Base-by-base conservation (phyloP, 2,329 filamentous ascomycete genomes). In the Ampelomyces quisqualis region DNA sequence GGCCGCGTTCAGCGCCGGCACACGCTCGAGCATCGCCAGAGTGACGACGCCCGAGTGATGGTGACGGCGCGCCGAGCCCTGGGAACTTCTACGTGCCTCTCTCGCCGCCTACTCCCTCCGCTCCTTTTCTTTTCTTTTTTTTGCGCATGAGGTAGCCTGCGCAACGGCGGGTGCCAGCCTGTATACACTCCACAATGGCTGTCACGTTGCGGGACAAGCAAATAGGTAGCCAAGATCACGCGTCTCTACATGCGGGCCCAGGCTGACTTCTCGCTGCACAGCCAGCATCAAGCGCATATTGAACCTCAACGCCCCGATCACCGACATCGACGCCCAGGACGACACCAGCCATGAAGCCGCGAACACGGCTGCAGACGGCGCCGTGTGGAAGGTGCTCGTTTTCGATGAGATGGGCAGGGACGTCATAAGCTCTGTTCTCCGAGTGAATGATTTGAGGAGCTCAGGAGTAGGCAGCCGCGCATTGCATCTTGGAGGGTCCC, bases 201-300 rank as follows among this genome's bases (percentile, higher is more conserved):
- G 39, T 51, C 38, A 60, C 62, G 57, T 76, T 88, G 53, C 77
- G 84, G 65, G 83, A 86, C 72, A 81, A 82, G 62, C 84, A 88
- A 75, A 82, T 87, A 46, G 55, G 60, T 60, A 57, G 20, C 37
- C 19, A 14, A 21, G 13, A 15, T 17, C 32, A 33, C n/a, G 31
- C 18, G 8, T 7, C 18, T 13, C 19, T 13, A 15, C 13, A 26
- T 9, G n/a, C 13, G 14, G 10, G 7, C 7, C 13, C 13, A 17
- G 26, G 43, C 53, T 58, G 26, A 53, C 52, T 40, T 4, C 7
- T 45, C 42, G 38, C 21, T 14, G 9, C 27, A 18, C 53, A 95
- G 90, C 86, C 34, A 91, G 91, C 13, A 89, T 98, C 62, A 90
- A 95, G 75, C 91, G 89, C 71, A 90, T 98, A 61, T 81, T 98